These are phyloP conservation scores for Cryptosporidium andersoni DNA, from an alignment of 169 alveolate species.

Conservation along the genomic window DNA sequence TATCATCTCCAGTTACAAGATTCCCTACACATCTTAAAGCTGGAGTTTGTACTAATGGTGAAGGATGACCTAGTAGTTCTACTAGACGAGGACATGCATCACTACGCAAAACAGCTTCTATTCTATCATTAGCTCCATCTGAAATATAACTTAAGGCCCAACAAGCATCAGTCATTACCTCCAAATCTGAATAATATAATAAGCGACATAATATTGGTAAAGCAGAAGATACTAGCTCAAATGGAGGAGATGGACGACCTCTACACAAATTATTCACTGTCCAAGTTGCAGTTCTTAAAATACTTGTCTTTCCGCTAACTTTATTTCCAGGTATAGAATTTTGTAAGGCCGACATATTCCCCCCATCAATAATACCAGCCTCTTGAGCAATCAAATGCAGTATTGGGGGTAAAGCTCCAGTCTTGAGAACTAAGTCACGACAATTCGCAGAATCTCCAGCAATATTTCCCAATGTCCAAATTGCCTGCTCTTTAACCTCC, in stretches of 20 bases:
- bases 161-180: constrained; percentile 90
- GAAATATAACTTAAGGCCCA: constrained; percentile 94
- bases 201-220: constrained; percentile 88
- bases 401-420: constrained; percentile 87
- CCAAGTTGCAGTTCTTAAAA: constrained; percentile 96
- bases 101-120: constrained; percentile 86
- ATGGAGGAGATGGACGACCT: constrained; percentile 92
- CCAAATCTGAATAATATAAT: constrained; percentile 84
- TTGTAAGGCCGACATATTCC: background rate
- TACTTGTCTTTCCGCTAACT: constrained; percentile 86
- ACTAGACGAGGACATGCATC: constrained; percentile 92
- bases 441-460: constrained; percentile 97
- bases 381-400: constrained; percentile 77
- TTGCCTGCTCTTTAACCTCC: constrained; percentile 96
- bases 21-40: constrained; percentile 97
- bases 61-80: constrained; percentile 86
- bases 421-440: constrained; percentile 87
- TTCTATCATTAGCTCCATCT: constrained; percentile 92
- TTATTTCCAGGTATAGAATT: constrained; percentile 24
- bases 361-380: constrained; percentile 19
- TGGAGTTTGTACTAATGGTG: constrained; percentile 92
- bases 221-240: constrained; percentile 84
- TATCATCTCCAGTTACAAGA: constrained; percentile 95
- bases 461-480: constrained; percentile 98
- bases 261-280: constrained; percentile 93